These are phyloP conservation scores for Zostera marina DNA, from an alignment of 116 monocot genomes.

Conservation along the genomic window DNA sequence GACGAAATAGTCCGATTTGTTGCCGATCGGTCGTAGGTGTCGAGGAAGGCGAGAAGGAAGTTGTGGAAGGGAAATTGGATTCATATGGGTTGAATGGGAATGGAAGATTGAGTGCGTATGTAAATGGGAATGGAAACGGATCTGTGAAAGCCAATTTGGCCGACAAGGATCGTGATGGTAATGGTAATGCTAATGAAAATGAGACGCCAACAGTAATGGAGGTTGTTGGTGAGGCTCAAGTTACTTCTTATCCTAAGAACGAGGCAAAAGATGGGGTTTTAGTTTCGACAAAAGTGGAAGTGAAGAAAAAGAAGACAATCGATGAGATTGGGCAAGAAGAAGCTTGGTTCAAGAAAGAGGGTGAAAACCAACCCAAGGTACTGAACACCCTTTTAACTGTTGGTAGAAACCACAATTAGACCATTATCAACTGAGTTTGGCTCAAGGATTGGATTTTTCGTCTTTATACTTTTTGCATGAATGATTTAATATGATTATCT, in stretches of 20 bases:
- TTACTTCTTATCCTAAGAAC: not conserved
- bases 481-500: too few species aligned
- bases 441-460: not conserved
- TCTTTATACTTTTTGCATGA: not conserved
- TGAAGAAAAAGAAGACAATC: conserved; percentile 45
- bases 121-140: conserved; percentile 28
- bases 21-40: conserved; percentile 6
- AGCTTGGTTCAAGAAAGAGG: conserved; percentile 68
- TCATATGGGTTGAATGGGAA: conserved; percentile 5
- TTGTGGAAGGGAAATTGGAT: not conserved
- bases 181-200: conserved; percentile 18
- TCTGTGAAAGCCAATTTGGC: conserved; percentile 29
- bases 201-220: not conserved
- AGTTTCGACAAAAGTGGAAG: conserved; percentile 1
- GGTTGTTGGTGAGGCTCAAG: conserved; percentile 6
- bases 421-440: not conserved
- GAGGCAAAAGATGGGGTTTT: conserved; percentile 6
- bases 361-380: conserved; percentile 27
- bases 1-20: not conserved
- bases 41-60: conserved; percentile 18
- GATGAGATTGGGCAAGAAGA: conserved; percentile 86
- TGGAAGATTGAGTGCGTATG: conserved; percentile 12
- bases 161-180: conserved; percentile 9
- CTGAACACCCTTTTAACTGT: not conserved
- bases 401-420: not conserved